Base-by-base conservation (phyloP, 352 stramenopile genomes). In the Stramenopiles sp. region DNA sequence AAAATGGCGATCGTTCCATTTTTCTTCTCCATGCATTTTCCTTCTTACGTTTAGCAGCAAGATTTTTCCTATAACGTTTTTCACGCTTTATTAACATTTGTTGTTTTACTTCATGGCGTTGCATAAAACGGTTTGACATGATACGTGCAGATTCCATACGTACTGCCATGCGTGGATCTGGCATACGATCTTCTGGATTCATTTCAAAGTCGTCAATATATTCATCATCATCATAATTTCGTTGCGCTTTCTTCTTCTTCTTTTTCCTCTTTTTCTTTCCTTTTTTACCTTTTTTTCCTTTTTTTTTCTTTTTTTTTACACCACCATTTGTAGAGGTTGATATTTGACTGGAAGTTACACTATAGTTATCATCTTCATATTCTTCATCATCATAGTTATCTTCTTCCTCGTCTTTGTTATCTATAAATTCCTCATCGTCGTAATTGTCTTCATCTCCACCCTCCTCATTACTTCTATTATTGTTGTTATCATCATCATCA, bases 1-100 rank as follows among this genome's bases (percentile, higher is more conserved):
- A 86, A 78, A 97, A 97, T 0, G 92, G 92, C 23, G 88, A 95
- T 38, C 89, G 87, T n/a, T 90, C 80, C 0, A 90, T 93, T 84
- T 95, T 95, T n/a, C 89, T 84, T 80, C 93, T 87, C 91, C 91
- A 96, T 29, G 79, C 4, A 20, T 0, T 0, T 53, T 27, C 0
- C 30, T 30, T 0, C 27, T 33, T 20, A 80, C 79, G 6, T 79
- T 43, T n/a, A 32, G 32, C n/a, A 79, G 77, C n/a, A 65, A 79
- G 77, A 65, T 29, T 27, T 73, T 80, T 74, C 76, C 79, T 43
- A 78, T 80, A 0, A 63, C 23, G 76, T 6, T 69, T 27, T 31
- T 82, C 30, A n/a, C 63, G 78, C 63, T 82, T 31, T 27, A 81
- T 82, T 6, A 53, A 63, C 80, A 79, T 81, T 1, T 32, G 38